Evolutionary conservation across 805 yeast genomes (phyloP), one percentile per base, ranked within the genome.

Genomic region (Myxozyma nipponensis): DNA sequence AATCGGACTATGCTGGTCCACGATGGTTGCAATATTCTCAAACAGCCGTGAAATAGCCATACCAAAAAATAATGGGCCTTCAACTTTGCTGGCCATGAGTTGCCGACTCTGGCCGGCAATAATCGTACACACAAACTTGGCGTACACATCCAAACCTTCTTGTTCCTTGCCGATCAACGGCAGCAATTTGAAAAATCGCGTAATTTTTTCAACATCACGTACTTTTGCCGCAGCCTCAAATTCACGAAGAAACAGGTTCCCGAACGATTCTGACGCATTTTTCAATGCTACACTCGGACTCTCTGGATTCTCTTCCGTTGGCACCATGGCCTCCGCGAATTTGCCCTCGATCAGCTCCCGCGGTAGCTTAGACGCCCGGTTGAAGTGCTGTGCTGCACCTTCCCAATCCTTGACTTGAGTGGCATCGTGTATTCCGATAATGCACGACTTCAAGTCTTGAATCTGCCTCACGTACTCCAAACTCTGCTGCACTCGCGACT

Each of bases 241-340:
- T 58, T 82, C 83, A 9, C 70, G 62, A 32, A 73, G 68, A 61
- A 90, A 88, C 2, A 79, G 68, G 0, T 64, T 64, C 3, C 78
- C 80, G 50, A 93, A 72, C 34, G 80, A 75, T 1, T 69, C 71
- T 3, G 80, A 75, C 81, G 95, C 86, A 13, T 71, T 70, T 1
- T 69, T 63, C 1, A 93, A 61, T 0, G 85, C 69, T 1, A 69
- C 74, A 7, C 65, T 62, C 0, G 98, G 98, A 46, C 77, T 70
- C 44, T 87, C 95, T 0, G 96, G 95, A 15, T 89, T 74, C 49
- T 87, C 95, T 9, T 84, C 73, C 0, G 95, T 81, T 0, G 98
- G 98, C 17, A 91, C 91, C 61, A 85, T 86, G 40, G 75, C 81
- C 44, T 81, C 76, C 1, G 95, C 91, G 66, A 84, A 89, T 47